phyloP scores from a whole-genome alignment of 495 filamentous ascomycete species.

The Penicillium manginii region DNA sequence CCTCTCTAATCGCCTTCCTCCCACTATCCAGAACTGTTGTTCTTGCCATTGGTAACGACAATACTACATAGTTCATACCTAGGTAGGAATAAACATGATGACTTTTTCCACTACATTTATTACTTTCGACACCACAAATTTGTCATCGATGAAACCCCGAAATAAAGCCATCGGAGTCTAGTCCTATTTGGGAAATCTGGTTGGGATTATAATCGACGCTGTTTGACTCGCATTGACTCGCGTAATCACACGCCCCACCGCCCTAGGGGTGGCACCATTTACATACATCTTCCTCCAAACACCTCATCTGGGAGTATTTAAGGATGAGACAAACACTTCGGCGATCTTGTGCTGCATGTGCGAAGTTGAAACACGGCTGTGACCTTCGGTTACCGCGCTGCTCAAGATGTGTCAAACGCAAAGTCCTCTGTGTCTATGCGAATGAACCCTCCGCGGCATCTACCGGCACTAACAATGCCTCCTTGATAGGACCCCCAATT shows the following conservation, averaged over 20 bases:
- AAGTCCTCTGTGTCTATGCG: constrained; percentile 47
- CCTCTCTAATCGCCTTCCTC: too few relatives aligned
- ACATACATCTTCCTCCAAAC: background rate
- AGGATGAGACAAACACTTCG: constrained; percentile 52
- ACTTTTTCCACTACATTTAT: too few relatives aligned
- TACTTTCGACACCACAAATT: too few relatives aligned
- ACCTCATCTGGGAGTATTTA: background rate
- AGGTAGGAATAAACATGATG: too few relatives aligned
- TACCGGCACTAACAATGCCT: constrained; percentile 12
- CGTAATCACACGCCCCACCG: background rate
- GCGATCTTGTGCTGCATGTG: constrained; percentile 54
- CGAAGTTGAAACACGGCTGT: constrained; percentile 52
- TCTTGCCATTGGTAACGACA: too few relatives aligned
- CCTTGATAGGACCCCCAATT: constrained; percentile 9
- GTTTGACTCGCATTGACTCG: background rate
- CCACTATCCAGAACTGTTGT: too few relatives aligned
- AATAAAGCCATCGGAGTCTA: constrained; percentile 11
- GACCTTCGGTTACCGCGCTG: constrained; percentile 52
- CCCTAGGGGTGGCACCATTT: background rate
- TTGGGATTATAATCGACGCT: background rate
- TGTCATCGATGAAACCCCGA: too few relatives aligned
- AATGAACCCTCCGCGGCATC: constrained; percentile 44
- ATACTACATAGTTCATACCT: too few relatives aligned
- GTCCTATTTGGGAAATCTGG: constrained; percentile 7
- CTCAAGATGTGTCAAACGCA: constrained; percentile 52